Conservation (phyloP, 2,329 filamentous ascomycete genomes). For the Cytospora chrysosperma region DNA sequence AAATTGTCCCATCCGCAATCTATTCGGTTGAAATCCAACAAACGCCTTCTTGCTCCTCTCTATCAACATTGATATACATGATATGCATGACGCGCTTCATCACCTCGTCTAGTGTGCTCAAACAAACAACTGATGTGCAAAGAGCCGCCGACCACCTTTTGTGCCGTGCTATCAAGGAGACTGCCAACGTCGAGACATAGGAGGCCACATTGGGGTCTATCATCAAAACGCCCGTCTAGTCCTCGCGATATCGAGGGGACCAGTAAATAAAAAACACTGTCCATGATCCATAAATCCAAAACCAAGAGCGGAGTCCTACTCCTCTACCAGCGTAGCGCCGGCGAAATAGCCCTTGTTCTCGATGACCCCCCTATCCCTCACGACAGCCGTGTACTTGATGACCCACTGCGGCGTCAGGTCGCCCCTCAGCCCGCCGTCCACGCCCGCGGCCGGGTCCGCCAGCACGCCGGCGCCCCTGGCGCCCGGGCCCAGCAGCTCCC, state of each 20-base stretch:
- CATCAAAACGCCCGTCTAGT: not conserved
- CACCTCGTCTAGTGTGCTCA: not conserved
- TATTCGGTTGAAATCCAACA: not conserved
- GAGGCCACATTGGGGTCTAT: not conserved
- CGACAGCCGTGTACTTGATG: conserved; percentile 93
- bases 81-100: not conserved
- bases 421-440: conserved; percentile 62
- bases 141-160: not conserved
- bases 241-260: not conserved
- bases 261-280: not conserved
- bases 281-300: not conserved
- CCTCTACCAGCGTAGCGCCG: conserved; percentile 65
- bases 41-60: not conserved
- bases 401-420: conserved; percentile 91
- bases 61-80: not conserved
- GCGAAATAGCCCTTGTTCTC: conserved; percentile 99
- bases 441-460: conserved; percentile 49
- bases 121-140: not conserved
- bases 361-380: conserved; percentile 89
- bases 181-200: not conserved
- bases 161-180: not conserved
- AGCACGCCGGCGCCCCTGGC: conserved; percentile 74
- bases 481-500: conserved; percentile 76
- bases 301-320: conserved; percentile 24
- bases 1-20: not conserved